phyloP scores from a whole-genome alignment of 2,329 filamentous ascomycete genomes.

The Alternaria ventricosa region DNA sequence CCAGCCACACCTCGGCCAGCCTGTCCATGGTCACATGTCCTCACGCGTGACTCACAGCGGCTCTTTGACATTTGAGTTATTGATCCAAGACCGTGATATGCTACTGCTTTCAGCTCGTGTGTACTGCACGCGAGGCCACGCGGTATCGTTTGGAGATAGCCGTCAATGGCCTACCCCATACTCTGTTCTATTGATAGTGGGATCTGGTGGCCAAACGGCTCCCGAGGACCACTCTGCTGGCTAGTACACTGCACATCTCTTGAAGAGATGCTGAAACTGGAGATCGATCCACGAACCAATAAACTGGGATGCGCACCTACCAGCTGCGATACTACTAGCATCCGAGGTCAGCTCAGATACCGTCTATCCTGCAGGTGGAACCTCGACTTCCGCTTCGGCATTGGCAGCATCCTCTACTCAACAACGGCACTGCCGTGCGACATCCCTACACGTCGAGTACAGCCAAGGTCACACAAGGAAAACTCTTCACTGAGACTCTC shows the following conservation, averaged over 20 bases:
- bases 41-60: constrained; percentile 13
- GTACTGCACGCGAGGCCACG: constrained; percentile 21
- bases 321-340: constrained; percentile 1
- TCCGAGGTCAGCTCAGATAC: neutral
- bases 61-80: constrained; percentile 6
- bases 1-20: constrained; percentile 28
- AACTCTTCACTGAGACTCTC: constrained; percentile 16
- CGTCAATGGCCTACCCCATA: constrained; percentile 14
- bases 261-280: constrained; percentile 17
- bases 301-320: neutral
- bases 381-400: constrained; percentile 4
- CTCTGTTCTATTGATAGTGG: constrained; percentile 18
- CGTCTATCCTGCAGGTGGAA: constrained; percentile 13
- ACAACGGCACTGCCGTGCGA: constrained; percentile 4
- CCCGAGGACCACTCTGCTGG: constrained; percentile 16
- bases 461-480: constrained; percentile 12
- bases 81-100: neutral
- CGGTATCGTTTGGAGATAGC: constrained; percentile 6
- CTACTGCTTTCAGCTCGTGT: constrained; percentile 21
- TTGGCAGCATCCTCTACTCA: neutral
- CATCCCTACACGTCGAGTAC: neutral
- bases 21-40: constrained; percentile 23
- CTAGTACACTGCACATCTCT: constrained; percentile 2
- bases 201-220: constrained; percentile 24
- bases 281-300: constrained; percentile 15